Evolutionary conservation across 306 rosid species (phyloP).

Genomic region (Cucumis melo): DNA sequence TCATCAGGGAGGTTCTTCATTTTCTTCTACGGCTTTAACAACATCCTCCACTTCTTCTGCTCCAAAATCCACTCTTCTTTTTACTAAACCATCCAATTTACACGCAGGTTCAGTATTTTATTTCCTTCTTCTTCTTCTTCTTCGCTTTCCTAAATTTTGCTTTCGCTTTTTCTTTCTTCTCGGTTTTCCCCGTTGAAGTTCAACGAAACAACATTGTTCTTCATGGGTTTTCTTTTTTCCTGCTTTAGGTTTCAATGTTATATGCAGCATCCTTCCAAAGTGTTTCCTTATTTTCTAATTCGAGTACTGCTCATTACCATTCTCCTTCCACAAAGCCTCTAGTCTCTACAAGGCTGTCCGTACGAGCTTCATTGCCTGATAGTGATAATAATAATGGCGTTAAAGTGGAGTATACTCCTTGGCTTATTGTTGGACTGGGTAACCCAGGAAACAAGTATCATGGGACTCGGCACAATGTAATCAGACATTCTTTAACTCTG

Average conservation of each 20-base stretch:
- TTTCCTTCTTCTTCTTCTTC: background rate
- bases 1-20: background rate
- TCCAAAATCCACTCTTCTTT: background rate
- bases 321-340: conserved; percentile 11
- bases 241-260: conserved; percentile 42
- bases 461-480: conserved; percentile 90
- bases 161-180: background rate
- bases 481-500: background rate
- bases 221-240: background rate
- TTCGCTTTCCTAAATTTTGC: background rate
- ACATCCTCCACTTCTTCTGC: background rate
- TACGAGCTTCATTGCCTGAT: conserved; percentile 42
- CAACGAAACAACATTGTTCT: background rate
- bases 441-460: conserved; percentile 88
- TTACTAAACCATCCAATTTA: background rate
- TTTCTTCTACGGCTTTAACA: background rate
- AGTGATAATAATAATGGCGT: conserved; percentile 29
- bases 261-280: conserved; percentile 28
- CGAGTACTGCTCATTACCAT: conserved; percentile 18
- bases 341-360: conserved; percentile 19
- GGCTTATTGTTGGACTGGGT: conserved; percentile 92
- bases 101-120: background rate
- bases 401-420: conserved; percentile 85
- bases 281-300: conserved; percentile 25
- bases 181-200: background rate